These are phyloP conservation scores for Pleurotus tuoliensis DNA, from an alignment of 768 basidiomycete genomes.

Conservation along the genomic window DNA sequence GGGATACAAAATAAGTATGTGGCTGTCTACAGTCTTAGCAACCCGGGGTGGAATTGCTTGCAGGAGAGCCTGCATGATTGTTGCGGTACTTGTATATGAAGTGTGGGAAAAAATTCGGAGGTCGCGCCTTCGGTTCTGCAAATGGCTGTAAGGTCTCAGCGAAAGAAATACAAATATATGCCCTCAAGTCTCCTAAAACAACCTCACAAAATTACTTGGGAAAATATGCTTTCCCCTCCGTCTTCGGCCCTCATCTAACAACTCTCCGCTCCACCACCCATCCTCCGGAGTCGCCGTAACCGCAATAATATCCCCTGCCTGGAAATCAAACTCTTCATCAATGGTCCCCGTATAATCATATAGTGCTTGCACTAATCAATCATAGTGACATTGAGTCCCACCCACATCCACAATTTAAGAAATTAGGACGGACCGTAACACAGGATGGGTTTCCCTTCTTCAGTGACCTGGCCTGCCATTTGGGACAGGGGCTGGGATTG, in stretches of 20 bases:
- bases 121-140: too few species aligned
- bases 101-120: too few species aligned
- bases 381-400: not conserved
- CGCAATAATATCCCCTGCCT: slow-evolving; percentile 91
- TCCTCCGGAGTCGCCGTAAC: slow-evolving; percentile 93
- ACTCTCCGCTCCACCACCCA: slow-evolving; percentile 95
- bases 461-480: slow-evolving; percentile 68
- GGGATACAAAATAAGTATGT: too few species aligned
- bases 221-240: slow-evolving; percentile 73
- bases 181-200: slow-evolving; percentile 45
- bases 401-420: not conserved
- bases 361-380: slow-evolving; percentile 72
- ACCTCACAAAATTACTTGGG: slow-evolving; percentile 84
- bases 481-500: slow-evolving; percentile 21
- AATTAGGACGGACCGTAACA: slow-evolving; percentile 72
- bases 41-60: too few species aligned
- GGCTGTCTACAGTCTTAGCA: too few species aligned
- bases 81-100: too few species aligned
- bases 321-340: slow-evolving; percentile 96
- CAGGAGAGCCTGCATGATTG: too few species aligned
- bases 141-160: too few species aligned
- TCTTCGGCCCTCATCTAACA: slow-evolving; percentile 73
- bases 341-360: slow-evolving; percentile 84
- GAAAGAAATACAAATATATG: too few species aligned
- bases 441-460: slow-evolving; percentile 76